Conservation (phyloP, 176 grass and related monocot species). For the Musa beccarii region DNA sequence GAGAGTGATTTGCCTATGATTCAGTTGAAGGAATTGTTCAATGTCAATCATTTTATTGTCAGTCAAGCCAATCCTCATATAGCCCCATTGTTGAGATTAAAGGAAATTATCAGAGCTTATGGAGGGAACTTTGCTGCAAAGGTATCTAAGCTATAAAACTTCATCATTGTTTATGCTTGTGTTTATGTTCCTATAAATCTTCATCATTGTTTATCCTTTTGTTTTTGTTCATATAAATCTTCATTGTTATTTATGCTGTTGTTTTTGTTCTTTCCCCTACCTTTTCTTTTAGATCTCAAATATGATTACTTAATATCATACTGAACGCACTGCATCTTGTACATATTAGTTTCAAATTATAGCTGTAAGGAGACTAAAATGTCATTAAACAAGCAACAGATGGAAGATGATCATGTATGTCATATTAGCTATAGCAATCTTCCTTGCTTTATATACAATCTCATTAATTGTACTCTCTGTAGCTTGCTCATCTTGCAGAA, state of each 20-base stretch:
- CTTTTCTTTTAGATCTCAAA: background rate
- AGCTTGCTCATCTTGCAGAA: constrained; percentile 74
- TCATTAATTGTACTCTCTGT: constrained; percentile 26
- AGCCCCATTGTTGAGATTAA: constrained; percentile 69
- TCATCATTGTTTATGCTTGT: background rate
- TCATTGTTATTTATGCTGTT: background rate
- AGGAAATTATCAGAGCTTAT: constrained; percentile 64
- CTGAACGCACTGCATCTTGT: too few species aligned
- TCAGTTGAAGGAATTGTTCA: constrained; percentile 80
- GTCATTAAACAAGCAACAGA: background rate
- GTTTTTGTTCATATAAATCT: background rate
- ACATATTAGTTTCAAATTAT: too few species aligned
- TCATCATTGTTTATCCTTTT: background rate
- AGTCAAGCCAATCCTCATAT: constrained; percentile 95
- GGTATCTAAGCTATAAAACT: constrained; percentile 24
- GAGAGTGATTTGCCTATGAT: constrained; percentile 91
- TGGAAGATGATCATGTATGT: background rate
- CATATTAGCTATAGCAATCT: background rate
- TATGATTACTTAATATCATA: background rate
- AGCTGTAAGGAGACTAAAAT: too few species aligned
- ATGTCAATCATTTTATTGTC: constrained; percentile 94
- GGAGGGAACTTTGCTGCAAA: constrained; percentile 88
- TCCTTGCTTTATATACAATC: background rate
- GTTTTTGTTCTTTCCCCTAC: background rate
- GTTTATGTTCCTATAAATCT: background rate